These are phyloP conservation scores for Phytophthora rubi DNA, from an alignment of 352 stramenopile species.

Conservation along the genomic window DNA sequence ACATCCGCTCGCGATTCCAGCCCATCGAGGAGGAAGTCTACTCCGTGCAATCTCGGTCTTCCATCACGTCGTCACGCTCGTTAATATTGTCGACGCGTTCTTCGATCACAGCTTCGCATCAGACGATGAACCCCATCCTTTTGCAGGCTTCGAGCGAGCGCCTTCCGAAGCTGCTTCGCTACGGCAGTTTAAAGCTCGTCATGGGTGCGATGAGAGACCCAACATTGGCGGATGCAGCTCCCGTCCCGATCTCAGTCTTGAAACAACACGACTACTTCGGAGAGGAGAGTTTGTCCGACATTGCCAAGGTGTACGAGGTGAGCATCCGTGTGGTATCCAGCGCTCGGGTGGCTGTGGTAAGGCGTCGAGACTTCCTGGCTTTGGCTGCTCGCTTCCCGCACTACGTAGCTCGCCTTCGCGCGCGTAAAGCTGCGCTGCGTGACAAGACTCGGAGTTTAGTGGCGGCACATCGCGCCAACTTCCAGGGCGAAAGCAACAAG, in stretches of 20 bases:
- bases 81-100: conserved; percentile 9
- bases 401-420: conserved; percentile 29
- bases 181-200: conserved; percentile 28
- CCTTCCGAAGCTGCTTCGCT: conserved; percentile 21
- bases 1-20: conserved; percentile 12
- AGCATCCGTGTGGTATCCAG: conserved; percentile 65
- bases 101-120: conserved; percentile 13
- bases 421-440: conserved; percentile 29
- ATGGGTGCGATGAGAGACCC: conserved; percentile 19
- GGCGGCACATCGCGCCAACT: conserved; percentile 45
- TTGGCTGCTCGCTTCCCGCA: conserved; percentile 51
- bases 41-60: conserved; percentile 6
- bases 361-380: conserved; percentile 44
- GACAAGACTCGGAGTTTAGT: conserved; percentile 25
- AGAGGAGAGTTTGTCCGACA: conserved; percentile 55
- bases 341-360: conserved; percentile 53
- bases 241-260: conserved; percentile 53
- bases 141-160: conserved; percentile 13
- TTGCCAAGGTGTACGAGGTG: conserved; percentile 48
- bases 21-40: conserved; percentile 13
- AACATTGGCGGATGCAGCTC: conserved; percentile 17
- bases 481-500: conserved; percentile 44
- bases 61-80: conserved; percentile 1
- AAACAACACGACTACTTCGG: conserved; percentile 66
- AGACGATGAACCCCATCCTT: conserved; percentile 7